Percentiles rank a stretch among this genome's conserved stretches.
These are phyloP conservation scores for Escallonia herrerae DNA, from an alignment of 129 eudicot genomes.

Conservation along the genomic window DNA sequence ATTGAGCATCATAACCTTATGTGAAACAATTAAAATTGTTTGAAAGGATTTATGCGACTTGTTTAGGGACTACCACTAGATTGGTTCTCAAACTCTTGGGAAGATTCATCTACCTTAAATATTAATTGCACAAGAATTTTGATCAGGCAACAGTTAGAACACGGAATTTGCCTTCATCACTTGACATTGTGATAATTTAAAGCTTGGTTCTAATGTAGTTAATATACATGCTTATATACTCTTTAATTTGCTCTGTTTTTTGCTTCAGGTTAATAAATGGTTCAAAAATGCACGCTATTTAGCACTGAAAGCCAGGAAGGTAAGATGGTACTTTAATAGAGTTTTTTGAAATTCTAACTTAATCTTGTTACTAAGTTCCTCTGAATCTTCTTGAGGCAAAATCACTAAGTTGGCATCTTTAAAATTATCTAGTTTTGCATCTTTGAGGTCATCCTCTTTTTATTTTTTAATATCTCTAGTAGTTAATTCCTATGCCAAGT, in stretches of 20 bases:
- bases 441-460: neutral
- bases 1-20: no score
- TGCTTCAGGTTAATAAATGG: constrained; percentile 83
- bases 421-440: neutral
- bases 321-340: constrained; percentile 17
- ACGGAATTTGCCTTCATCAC: no score
- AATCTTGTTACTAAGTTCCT: neutral
- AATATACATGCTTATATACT: constrained; percentile 4
- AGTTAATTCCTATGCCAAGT: neutral
- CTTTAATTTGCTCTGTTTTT: neutral
- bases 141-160: no score
- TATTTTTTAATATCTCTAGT: neutral
- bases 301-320: constrained; percentile 84
- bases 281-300: constrained; percentile 94
- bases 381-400: neutral
- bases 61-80: no score
- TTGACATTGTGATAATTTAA: no score
- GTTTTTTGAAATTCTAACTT: neutral
- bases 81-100: no score
- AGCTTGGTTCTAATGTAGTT: neutral
- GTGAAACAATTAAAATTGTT: no score
- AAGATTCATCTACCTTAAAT: no score
- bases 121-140: no score
- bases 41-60: no score
- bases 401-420: neutral